Evolutionary conservation across 2,329 filamentous ascomycete species (phyloP).

Genomic region (Dothideomycetes sp.): DNA sequence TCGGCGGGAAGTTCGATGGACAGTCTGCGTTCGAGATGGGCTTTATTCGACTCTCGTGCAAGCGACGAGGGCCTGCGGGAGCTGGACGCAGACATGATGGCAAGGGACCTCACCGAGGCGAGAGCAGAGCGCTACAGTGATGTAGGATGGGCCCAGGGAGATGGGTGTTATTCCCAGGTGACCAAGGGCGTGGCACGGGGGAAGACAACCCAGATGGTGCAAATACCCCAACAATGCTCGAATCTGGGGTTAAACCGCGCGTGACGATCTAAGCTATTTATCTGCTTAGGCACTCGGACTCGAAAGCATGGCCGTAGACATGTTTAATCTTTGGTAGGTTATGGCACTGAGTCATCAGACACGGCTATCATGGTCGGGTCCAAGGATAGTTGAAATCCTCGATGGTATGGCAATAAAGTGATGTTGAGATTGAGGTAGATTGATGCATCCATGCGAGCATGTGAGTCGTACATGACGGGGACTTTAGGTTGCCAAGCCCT

Average conservation of each 20-base stretch:
- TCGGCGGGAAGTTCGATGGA: conserved; percentile 15
- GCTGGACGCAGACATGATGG: neutral
- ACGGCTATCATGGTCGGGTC: neutral
- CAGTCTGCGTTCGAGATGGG: conserved; percentile 1
- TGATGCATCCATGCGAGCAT: no score
- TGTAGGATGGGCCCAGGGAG: neutral
- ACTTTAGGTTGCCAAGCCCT: no score
- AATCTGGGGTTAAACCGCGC: no score
- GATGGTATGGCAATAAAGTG: neutral
- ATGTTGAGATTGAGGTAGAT: neutral
- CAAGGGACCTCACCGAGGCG: neutral
- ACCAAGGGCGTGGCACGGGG: neutral
- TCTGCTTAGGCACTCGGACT: no score
- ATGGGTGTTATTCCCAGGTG: neutral
- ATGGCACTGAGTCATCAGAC: no score
- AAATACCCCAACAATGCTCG: neutral
- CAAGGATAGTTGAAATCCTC: neutral
- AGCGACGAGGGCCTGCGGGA: neutral
- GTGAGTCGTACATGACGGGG: no score
- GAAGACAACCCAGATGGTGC: neutral
- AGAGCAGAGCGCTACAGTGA: neutral
- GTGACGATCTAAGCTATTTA: no score
- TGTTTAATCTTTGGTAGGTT: no score
- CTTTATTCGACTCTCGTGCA: neutral
- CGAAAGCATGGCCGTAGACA: no score